Base-by-base conservation (phyloP, 768 basidiomycete genomes). In the Hygrocybe punicea region DNA sequence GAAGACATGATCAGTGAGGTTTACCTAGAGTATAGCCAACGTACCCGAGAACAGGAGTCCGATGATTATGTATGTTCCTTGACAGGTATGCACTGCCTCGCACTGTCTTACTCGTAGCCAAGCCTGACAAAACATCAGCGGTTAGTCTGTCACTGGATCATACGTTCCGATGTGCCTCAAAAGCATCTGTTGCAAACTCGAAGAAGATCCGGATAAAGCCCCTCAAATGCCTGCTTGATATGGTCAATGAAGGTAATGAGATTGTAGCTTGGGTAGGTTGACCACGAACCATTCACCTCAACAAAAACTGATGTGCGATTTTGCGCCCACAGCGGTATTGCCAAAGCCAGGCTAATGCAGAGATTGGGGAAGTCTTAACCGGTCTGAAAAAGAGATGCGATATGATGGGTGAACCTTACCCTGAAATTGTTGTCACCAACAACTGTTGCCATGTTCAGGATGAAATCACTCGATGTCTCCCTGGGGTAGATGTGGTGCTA, bases 291-390 rank as follows among this genome's bases (percentile, higher is more conserved):
- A 9, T 8, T 50, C 25, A 8, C 33, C 10, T 9, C 8, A 50
- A 23, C 9, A 50, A 50, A 29, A 17, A 19, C 37, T 42, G 10
- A 53, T 17, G 19, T 21, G 4, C 13, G 19, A 10, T 13, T 21
- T 35, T 35, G 11, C 19, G 44, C n/a, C n/a, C n/a, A n/a, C 49
- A 50, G 49, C 49, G 49, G 7, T 35, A 23, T 19, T 24, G 21
- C 13, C 49, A 50, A 19, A 50, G 49, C 25, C 49, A 50, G 33
- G 49, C 49, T 19, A 50, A 50, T 50, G 49, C 19, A 50, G 34
- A 53, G 51, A 53, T 53, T 14, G 9, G 35, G 2, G 51, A 53
- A 23, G 33, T 53, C 6, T n/a, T 50, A 10, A 16, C 6, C 6
- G 49, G 49, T 13, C 7, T 47, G 8, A n/a, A 24, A 10, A n/a